Evolutionary conservation across 169 alveolate genomes (phyloP).

Genomic region (Babesia ovata): DNA sequence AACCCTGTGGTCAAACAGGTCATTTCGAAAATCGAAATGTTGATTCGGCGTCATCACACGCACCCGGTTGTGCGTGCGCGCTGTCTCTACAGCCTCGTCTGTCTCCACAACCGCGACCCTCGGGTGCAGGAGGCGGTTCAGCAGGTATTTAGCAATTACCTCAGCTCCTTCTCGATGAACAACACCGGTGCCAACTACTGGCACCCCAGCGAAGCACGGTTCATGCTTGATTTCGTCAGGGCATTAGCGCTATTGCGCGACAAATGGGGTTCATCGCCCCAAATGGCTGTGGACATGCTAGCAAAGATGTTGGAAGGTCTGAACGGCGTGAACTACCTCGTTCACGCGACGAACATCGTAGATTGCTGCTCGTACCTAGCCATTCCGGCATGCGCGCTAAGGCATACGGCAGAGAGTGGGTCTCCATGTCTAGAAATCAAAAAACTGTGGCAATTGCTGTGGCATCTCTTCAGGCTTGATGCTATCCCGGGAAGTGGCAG

Average conservation of each 20-base stretch:
- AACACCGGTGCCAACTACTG: slow-evolving; percentile 39
- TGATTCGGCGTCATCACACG: slow-evolving; percentile 43
- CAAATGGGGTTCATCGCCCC: slow-evolving; percentile 51
- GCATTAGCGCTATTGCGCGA: slow-evolving; percentile 58
- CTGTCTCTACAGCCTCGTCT: slow-evolving; percentile 52
- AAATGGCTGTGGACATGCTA: slow-evolving; percentile 50
- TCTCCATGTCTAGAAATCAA: slow-evolving; percentile 13
- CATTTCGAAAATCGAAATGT: slow-evolving; percentile 30
- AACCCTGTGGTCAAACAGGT: slow-evolving; percentile 50
- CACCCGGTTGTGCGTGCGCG: slow-evolving; percentile 66
- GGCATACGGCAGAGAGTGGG: not conserved
- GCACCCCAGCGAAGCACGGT: slow-evolving; percentile 69
- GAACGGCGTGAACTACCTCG: slow-evolving; percentile 53
- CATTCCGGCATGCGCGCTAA: slow-evolving; percentile 36
- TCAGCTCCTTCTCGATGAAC: slow-evolving; percentile 37
- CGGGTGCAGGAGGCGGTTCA: slow-evolving; percentile 47
- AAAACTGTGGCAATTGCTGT: slow-evolving; percentile 51
- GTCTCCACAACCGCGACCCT: slow-evolving; percentile 60
- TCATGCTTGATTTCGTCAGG: slow-evolving; percentile 59
- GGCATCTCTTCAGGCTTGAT: slow-evolving; percentile 69
- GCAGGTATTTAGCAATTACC: slow-evolving; percentile 44
- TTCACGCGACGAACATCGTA: slow-evolving; percentile 61
- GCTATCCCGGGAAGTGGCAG: slow-evolving; percentile 70
- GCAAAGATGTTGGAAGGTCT: slow-evolving; percentile 46
- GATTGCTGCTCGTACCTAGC: slow-evolving; percentile 54